Base-by-base conservation (phyloP, 1,284 basidiomycete species). In the Tilletia horrida region DNA sequence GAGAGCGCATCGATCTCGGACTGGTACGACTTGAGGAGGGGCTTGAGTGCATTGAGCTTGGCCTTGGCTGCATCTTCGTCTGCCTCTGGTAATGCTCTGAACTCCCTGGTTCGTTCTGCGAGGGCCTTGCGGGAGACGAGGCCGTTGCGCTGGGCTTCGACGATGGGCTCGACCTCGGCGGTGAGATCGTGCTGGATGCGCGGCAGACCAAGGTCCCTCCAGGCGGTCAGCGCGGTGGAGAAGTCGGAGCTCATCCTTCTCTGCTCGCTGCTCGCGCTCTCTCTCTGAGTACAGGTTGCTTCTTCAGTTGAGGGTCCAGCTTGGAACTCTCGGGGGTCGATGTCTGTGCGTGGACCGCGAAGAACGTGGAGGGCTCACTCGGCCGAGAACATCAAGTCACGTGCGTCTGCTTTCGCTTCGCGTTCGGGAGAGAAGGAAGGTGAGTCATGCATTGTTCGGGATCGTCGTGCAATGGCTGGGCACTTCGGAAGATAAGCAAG, bases 1-100 rank as follows among this genome's bases (percentile, higher is more conserved):
- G 93, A 97, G 69, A 98, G 87, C 75, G 85, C 89, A 84, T 99
- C 95, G 70, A 99, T 97, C 83, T 97, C 95, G 7, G 89, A 86
- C 83, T 98, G 95, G 84, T 98, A 97, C 6, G 67, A 66, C 63
- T 79, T 80, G 57, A 81, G 73, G 31, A 80, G 67, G 11, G 74
- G 72, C 57, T 79, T 79, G 71, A 80, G 71, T 55, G 64, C 71
- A 13, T 76, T 74, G 61, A 76, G 72, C 66, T 78, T 75, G 27
- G 66, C 64, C 29, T 71, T 63, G 44, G 75, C 72, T 13, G 72
- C 64, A 44, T 75, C 73, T 61, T 77, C 75, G 23, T 76, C 45
- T 4, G 4, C 45, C 45, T 48, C 45, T 3, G 55, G 55, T 9
- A 59, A 9, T 2, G 55, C 27, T 59, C 55, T 79, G 66, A 80